Percentiles rank a stretch among this genome's conserved stretches.
Evolutionary conservation across 306 rosid genomes (phyloP).

Genomic region (Ormosia emarginata): DNA sequence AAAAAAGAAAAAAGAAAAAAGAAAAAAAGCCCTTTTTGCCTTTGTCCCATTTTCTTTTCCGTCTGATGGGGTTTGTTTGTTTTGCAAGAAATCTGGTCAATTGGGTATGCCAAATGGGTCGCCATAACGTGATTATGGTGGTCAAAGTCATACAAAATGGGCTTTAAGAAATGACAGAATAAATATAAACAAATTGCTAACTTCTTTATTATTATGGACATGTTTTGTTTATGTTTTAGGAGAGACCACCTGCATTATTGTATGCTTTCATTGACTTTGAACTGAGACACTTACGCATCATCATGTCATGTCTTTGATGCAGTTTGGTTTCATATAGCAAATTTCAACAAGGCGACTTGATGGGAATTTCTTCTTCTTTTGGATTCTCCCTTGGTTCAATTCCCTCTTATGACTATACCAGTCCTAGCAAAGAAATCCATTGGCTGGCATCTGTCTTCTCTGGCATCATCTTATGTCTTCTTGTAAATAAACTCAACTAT

Average conservation of each 20-base stretch:
- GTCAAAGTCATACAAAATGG: background rate
- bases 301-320: constrained; percentile 1
- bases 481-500: constrained; percentile 41
- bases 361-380: constrained; percentile 29
- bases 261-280: background rate
- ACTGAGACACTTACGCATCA: background rate
- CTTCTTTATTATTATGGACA: background rate
- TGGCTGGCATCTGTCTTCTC: constrained; percentile 40
- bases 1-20: background rate
- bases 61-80: background rate
- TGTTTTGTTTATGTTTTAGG: background rate
- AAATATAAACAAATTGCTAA: background rate
- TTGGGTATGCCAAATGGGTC: background rate
- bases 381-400: constrained; percentile 6
- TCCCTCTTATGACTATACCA: constrained; percentile 15
- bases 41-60: background rate
- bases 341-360: constrained; percentile 9
- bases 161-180: background rate
- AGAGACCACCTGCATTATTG: background rate
- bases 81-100: background rate
- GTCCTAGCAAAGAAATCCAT: constrained; percentile 33
- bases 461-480: constrained; percentile 51
- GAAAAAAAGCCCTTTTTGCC: background rate
- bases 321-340: background rate
- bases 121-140: background rate